Conservation (phyloP, 139 green algal genomes). For the Asterochloris sp. region DNA sequence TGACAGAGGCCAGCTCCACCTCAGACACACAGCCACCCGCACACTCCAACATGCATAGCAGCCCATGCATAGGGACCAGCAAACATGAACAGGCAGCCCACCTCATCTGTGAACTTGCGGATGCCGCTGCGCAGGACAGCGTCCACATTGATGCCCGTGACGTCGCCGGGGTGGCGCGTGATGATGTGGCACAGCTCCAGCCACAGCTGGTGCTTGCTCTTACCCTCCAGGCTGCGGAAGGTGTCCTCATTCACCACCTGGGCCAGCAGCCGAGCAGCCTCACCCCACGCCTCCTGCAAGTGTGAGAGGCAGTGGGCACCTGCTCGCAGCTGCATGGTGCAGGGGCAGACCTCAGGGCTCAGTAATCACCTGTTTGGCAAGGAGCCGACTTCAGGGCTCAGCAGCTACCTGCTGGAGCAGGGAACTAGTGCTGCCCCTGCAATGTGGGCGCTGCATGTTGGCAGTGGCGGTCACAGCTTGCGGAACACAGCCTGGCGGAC, state of each 20-base stretch:
- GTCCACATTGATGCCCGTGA: conserved; percentile 62
- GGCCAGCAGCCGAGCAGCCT: conserved; percentile 75
- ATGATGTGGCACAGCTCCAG: conserved; percentile 97
- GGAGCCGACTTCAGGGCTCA: no score
- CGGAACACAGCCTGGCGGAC: no score
- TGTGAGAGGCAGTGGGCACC: background rate
- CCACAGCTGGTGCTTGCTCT: conserved; percentile 96
- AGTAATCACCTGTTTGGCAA: no score
- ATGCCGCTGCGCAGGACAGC: conserved; percentile 67
- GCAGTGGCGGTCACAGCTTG: no score
- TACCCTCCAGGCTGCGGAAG: conserved; percentile 87
- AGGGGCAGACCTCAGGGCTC: no score
- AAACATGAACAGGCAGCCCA: conserved; percentile 5
- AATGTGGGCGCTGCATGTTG: no score
- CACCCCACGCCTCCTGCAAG: conserved; percentile 66
- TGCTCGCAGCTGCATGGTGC: no score
- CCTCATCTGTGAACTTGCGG: conserved; percentile 87
- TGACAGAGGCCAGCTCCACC: background rate
- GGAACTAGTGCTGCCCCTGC: no score
- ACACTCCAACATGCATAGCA: background rate
- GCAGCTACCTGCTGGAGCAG: no score
- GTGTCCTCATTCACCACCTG: conserved; percentile 83
- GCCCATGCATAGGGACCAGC: background rate
- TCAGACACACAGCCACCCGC: background rate
- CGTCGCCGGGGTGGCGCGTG: conserved; percentile 79